Conservation (phyloP, 2,329 filamentous ascomycete species). For the Zalaria sp. region DNA sequence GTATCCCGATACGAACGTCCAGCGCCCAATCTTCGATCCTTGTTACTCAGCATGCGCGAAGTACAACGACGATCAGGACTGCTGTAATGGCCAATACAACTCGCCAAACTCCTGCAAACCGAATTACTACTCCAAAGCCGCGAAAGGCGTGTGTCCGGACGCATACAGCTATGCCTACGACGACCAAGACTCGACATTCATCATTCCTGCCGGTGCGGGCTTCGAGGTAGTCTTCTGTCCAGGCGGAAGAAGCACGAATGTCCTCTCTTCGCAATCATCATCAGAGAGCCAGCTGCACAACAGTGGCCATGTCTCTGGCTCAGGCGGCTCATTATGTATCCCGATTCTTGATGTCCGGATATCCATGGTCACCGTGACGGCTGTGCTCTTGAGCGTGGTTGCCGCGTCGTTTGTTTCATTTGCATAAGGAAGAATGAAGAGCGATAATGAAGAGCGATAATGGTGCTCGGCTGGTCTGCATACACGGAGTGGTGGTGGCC, state of each 20-base stretch:
- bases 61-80: slow-evolving; percentile 52
- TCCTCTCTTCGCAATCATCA: slow-evolving; percentile 24
- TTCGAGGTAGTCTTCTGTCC: slow-evolving; percentile 74
- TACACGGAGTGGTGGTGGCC: too few species aligned
- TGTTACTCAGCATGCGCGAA: slow-evolving; percentile 66
- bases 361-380: neutral
- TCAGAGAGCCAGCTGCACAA: slow-evolving; percentile 15
- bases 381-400: neutral
- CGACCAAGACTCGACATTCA: slow-evolving; percentile 43
- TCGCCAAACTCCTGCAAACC: slow-evolving; percentile 50
- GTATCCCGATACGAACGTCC: slow-evolving; percentile 62
- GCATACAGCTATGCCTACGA: slow-evolving; percentile 65
- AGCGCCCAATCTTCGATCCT: slow-evolving; percentile 59
- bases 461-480: too few species aligned
- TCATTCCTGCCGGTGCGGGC: slow-evolving; percentile 50
- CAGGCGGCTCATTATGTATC: slow-evolving; percentile 8
- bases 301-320: slow-evolving; percentile 7
- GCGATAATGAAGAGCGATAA: too few species aligned
- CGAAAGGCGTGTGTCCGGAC: slow-evolving; percentile 68
- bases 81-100: slow-evolving; percentile 59
- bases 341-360: slow-evolving; percentile 9
- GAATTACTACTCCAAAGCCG: slow-evolving; percentile 51
- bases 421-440: neutral
- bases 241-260: slow-evolving; percentile 34
- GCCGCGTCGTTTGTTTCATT: neutral